Conservation (phyloP, 352 stramenopile species). For the Globisporangium nagaii region DNA sequence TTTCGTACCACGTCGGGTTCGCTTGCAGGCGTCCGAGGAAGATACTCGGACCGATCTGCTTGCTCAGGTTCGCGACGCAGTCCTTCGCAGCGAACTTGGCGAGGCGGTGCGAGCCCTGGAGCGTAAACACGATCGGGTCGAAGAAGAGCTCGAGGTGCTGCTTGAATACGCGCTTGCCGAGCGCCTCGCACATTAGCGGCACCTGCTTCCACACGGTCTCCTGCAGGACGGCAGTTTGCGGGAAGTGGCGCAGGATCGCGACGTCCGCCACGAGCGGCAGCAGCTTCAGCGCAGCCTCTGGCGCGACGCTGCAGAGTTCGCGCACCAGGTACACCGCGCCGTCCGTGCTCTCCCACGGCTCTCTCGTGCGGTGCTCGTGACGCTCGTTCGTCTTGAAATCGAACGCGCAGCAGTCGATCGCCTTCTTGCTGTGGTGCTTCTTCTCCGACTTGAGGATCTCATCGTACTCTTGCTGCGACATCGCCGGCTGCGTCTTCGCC, state of each 20-base stretch:
- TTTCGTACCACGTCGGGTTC: slow-evolving; percentile 53
- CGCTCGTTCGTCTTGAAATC: slow-evolving; percentile 92
- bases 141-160: slow-evolving; percentile 81
- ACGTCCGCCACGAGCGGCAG: slow-evolving; percentile 63
- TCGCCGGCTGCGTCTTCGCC: slow-evolving; percentile 89
- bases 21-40: slow-evolving; percentile 74
- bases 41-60: slow-evolving; percentile 79
- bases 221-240: slow-evolving; percentile 66
- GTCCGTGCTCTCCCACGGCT: slow-evolving; percentile 94
- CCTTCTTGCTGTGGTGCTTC: slow-evolving; percentile 90
- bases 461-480: slow-evolving; percentile 92
- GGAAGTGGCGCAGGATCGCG: slow-evolving; percentile 71
- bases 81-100: slow-evolving; percentile 69
- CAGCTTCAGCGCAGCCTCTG: slow-evolving; percentile 40
- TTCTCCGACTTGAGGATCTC: slow-evolving; percentile 88
- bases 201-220: slow-evolving; percentile 86
- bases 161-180: slow-evolving; percentile 84
- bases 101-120: slow-evolving; percentile 64
- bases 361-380: slow-evolving; percentile 77
- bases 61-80: slow-evolving; percentile 67
- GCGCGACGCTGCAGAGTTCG: slow-evolving; percentile 80
- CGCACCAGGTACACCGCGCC: slow-evolving; percentile 94
- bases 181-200: slow-evolving; percentile 55
- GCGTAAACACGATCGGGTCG: slow-evolving; percentile 76
- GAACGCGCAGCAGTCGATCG: slow-evolving; percentile 94